Evolutionary conservation across 371 early-diverging fungal species (phyloP).

Genomic region (Choanephora cucurbitarum): DNA sequence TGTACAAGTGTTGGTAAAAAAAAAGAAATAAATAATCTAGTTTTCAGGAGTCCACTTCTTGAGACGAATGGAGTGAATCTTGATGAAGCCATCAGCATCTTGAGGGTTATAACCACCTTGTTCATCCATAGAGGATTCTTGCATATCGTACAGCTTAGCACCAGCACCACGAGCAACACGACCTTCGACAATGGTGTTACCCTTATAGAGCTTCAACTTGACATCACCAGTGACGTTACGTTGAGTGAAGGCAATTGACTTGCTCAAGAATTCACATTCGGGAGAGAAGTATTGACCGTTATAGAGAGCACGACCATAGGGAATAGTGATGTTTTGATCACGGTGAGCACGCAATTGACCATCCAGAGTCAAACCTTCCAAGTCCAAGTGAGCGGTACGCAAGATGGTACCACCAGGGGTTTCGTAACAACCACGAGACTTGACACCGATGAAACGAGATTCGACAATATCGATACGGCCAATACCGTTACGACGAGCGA

Average conservation of each 20-base stretch:
- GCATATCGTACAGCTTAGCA: conserved; percentile 90
- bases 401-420: conserved; percentile 97
- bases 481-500: conserved; percentile 95
- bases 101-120: conserved; percentile 92
- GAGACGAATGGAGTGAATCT: conserved; percentile 92
- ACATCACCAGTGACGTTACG: conserved; percentile 88
- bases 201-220: conserved; percentile 95
- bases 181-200: conserved; percentile 87
- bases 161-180: conserved; percentile 74
- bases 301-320: conserved; percentile 78
- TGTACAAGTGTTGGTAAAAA: conserved; percentile 1
- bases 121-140: conserved; percentile 94
- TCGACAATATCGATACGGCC: conserved; percentile 98
- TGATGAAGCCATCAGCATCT: conserved; percentile 97
- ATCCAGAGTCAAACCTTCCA: conserved; percentile 94
- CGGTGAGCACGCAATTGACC: conserved; percentile 92
- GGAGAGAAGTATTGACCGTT: conserved; percentile 97
- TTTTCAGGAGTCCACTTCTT: conserved; percentile 79
- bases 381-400: conserved; percentile 91
- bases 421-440: conserved; percentile 98
- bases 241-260: conserved; percentile 83
- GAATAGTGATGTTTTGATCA: conserved; percentile 84
- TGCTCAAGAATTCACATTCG: conserved; percentile 87
- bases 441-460: conserved; percentile 97
- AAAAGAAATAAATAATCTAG: conserved; percentile 9